phyloP scores from a whole-genome alignment of 1,284 basidiomycete species.

The Trametes hirsuta region DNA sequence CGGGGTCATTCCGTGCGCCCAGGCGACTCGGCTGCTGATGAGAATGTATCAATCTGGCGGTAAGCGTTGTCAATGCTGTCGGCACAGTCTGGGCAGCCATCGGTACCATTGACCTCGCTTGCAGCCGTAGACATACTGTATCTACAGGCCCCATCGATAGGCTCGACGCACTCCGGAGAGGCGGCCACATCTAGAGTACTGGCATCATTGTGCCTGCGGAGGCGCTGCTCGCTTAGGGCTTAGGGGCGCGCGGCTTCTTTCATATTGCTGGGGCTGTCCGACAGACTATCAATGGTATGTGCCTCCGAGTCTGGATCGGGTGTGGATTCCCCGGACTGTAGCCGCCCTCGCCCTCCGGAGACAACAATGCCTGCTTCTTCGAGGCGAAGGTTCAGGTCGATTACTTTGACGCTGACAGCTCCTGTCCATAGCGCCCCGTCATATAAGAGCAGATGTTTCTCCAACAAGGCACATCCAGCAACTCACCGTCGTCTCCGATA shows the following conservation, averaged over 20 bases:
- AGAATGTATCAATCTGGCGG: background rate
- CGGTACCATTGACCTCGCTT: slow-evolving; percentile 4
- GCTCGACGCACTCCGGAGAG: background rate
- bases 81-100: background rate
- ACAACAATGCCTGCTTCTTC: slow-evolving; percentile 19
- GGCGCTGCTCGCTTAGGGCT: slow-evolving; percentile 24
- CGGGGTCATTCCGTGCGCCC: background rate
- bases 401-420: slow-evolving; percentile 17
- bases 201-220: slow-evolving; percentile 17
- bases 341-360: slow-evolving; percentile 9
- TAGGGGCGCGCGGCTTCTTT: slow-evolving; percentile 13
- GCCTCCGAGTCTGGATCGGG: slow-evolving; percentile 23
- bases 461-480: slow-evolving; percentile 9
- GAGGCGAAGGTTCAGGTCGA: slow-evolving; percentile 15
- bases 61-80: background rate
- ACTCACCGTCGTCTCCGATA: slow-evolving; percentile 5
- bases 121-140: background rate
- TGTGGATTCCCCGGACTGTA: slow-evolving; percentile 20
- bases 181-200: background rate
- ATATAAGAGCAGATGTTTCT: slow-evolving; percentile 10
- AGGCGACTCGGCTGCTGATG: background rate
- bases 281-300: slow-evolving; percentile 20
- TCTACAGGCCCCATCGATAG: slow-evolving; percentile 1
- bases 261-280: slow-evolving; percentile 23
- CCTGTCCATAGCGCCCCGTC: slow-evolving; percentile 16